A percentile compares a stretch with the other conserved stretches of the same genome.
phyloP scores from a whole-genome alignment of 768 basidiomycete genomes.

The Mrakia frigida region DNA sequence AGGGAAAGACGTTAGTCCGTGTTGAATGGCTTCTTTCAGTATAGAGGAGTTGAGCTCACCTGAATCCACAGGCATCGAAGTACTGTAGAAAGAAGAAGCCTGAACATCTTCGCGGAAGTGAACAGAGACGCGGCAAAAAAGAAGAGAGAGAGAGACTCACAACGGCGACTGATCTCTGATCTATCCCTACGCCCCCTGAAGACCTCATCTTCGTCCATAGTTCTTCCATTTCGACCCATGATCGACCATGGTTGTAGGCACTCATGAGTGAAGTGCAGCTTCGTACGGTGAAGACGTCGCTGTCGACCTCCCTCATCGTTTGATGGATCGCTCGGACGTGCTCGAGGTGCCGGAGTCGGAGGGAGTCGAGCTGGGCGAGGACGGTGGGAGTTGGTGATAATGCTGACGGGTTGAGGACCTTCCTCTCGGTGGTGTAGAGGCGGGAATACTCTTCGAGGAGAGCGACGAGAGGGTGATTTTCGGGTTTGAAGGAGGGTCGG shows the following conservation, averaged over 20 bases:
- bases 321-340: slow-evolving; percentile 5
- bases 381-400: neutral
- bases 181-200: neutral
- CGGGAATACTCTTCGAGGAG: neutral
- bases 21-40: no score
- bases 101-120: no score
- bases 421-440: neutral
- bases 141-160: neutral
- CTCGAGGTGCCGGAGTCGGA: neutral
- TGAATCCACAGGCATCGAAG: slow-evolving; percentile 9
- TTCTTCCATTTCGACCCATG: neutral
- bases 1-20: no score
- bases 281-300: neutral
- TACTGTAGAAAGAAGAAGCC: neutral
- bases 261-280: neutral
- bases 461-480: neutral
- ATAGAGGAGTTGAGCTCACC: no score
- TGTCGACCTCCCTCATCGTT: neutral
- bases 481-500: neutral
- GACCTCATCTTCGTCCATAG: neutral
- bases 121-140: neutral
- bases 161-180: neutral
- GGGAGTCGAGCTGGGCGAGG: neutral
- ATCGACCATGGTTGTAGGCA: neutral
- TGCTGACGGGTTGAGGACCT: neutral